These are phyloP conservation scores for Polytrichum commune DNA, from an alignment of 225 moss, liverwort and hornwort genomes.

Conservation along the genomic window DNA sequence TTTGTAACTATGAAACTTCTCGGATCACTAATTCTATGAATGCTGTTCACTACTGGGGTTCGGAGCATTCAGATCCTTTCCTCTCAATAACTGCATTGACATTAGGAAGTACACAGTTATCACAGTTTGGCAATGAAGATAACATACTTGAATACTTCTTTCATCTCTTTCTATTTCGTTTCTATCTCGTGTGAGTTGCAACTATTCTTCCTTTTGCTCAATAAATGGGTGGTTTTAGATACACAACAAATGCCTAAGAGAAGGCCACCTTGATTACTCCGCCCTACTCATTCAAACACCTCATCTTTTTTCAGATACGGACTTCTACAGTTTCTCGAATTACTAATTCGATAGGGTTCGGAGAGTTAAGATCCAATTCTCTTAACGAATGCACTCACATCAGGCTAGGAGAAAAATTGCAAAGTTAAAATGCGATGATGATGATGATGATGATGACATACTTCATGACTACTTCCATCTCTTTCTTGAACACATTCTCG, in stretches of 20 bases:
- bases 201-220: neutral
- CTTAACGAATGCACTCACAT: neutral
- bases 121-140: neutral
- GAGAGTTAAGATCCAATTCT: neutral
- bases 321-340: neutral
- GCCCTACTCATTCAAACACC: neutral
- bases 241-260: too few species aligned
- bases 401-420: too few species aligned
- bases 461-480: neutral
- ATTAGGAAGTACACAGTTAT: neutral
- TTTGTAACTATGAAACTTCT: neutral
- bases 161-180: neutral
- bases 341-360: neutral
- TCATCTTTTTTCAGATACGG: neutral
- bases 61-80: too few species aligned
- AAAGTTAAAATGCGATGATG: neutral
- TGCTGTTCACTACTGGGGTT: neutral
- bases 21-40: neutral
- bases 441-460: neutral
- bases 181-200: neutral
- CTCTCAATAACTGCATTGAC: too few species aligned
- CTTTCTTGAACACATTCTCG: neutral
- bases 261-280: too few species aligned
- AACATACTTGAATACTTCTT: neutral
- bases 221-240: neutral